Evolutionary conservation across 2,329 filamentous ascomycete genomes (phyloP).

Genomic region (Alternaria metachromatica): DNA sequence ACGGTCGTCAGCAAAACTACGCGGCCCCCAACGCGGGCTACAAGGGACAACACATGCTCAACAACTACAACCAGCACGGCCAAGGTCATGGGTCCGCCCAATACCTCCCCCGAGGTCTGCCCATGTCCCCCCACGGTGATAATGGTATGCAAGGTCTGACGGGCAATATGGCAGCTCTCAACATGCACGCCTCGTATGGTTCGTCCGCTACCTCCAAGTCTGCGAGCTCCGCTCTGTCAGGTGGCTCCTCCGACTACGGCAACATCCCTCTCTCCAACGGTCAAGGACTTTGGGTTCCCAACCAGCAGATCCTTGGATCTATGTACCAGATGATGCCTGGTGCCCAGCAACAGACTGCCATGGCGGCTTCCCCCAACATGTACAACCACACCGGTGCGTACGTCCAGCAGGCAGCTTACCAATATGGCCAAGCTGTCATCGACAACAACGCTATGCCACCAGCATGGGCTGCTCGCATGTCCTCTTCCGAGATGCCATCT

Average conservation of each 20-base stretch:
- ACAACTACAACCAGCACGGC: constrained; percentile 34
- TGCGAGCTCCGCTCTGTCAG: constrained; percentile 39
- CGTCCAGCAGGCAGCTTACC: constrained; percentile 53
- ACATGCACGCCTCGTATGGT: constrained; percentile 44
- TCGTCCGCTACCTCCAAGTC: constrained; percentile 43
- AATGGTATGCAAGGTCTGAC: constrained; percentile 42
- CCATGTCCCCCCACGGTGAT: constrained; percentile 41
- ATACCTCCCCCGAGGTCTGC: constrained; percentile 47
- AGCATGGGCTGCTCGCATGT: constrained; percentile 55
- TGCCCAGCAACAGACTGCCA: constrained; percentile 39
- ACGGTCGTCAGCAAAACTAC: constrained; percentile 42
- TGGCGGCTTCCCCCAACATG: constrained; percentile 50
- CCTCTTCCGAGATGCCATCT: constrained; percentile 57
- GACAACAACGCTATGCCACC: constrained; percentile 55
- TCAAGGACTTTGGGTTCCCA: constrained; percentile 49
- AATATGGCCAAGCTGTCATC: constrained; percentile 53
- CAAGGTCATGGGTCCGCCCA: constrained; percentile 41
- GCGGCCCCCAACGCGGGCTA: constrained; percentile 31
- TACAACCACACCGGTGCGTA: constrained; percentile 55
- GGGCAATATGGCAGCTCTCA: constrained; percentile 45
- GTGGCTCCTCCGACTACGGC: constrained; percentile 44
- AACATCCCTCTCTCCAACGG: constrained; percentile 42
- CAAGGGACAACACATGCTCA: constrained; percentile 43
- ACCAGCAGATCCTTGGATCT: constrained; percentile 42
- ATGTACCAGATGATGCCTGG: constrained; percentile 47